These are phyloP conservation scores for Fusarium tricinctum DNA, from an alignment of 2,329 filamentous ascomycete genomes.

Conservation along the genomic window DNA sequence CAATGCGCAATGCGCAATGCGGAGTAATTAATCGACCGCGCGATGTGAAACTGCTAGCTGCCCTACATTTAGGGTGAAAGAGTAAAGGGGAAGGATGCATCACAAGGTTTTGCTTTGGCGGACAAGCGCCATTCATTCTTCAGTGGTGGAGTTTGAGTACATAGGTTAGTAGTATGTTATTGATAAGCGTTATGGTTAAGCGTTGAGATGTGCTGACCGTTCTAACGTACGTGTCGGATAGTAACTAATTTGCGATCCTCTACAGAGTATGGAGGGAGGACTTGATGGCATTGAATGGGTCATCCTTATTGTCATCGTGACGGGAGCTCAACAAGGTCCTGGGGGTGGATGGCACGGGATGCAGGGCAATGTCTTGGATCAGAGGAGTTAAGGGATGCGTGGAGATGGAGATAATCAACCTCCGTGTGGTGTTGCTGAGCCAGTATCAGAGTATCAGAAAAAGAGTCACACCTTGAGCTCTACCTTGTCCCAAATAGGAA, in stretches of 20 bases:
- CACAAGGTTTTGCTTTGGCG: background rate
- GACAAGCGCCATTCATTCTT: conserved; percentile 1
- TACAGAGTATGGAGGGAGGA: conserved; percentile 4
- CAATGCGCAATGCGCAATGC: conserved; percentile 39
- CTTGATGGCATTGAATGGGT: conserved; percentile 12
- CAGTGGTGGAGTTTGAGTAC: conserved; percentile 7
- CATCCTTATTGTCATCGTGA: conserved; percentile 44
- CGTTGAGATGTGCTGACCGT: conserved; percentile 8
- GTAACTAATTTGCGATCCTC: background rate
- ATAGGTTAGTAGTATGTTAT: background rate
- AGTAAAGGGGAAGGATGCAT: conserved; percentile 2
- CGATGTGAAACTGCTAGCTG: conserved; percentile 21
- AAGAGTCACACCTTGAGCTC: conserved; percentile 33
- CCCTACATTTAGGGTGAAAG: conserved; percentile 10
- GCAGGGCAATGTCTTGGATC: conserved; percentile 36
- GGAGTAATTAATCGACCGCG: conserved; percentile 27
- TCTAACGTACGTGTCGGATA: conserved; percentile 3
- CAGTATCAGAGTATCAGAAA: conserved; percentile 10
- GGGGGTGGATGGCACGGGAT: conserved; percentile 33
- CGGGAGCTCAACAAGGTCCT: conserved; percentile 24
- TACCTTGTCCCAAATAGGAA: conserved; percentile 23
- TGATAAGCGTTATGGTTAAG: conserved; percentile 9
- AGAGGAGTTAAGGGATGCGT: conserved; percentile 25
- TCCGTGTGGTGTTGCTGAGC: conserved; percentile 14
- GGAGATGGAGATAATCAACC: conserved; percentile 15